These are phyloP conservation scores for Lentinula boryana DNA, from an alignment of 768 basidiomycete genomes.

Conservation along the genomic window DNA sequence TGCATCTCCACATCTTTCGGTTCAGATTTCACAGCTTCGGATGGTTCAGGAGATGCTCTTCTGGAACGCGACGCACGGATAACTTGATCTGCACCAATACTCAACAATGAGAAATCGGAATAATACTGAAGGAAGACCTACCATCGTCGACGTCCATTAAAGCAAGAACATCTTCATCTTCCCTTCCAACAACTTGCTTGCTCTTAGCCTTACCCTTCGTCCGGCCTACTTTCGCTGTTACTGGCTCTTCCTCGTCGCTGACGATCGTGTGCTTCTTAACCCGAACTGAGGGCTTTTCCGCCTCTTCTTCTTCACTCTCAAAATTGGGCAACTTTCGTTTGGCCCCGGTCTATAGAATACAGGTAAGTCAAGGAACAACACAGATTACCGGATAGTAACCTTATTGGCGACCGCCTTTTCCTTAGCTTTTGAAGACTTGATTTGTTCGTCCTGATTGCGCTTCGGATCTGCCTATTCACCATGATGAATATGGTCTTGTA, in stretches of 20 bases:
- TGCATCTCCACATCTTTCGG: conserved; percentile 22
- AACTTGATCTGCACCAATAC: conserved; percentile 23
- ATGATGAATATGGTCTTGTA: background rate
- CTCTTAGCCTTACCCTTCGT: conserved; percentile 25
- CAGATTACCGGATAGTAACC: background rate
- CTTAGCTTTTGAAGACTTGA: conserved; percentile 1
- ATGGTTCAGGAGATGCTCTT: conserved; percentile 17
- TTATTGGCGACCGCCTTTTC: background rate
- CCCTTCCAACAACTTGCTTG: conserved; percentile 28
- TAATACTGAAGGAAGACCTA: conserved; percentile 14
- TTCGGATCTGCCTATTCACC: background rate
- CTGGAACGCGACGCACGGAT: conserved; percentile 19
- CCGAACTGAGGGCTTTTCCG: conserved; percentile 17
- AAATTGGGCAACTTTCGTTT: conserved; percentile 41
- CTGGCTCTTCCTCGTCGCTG: conserved; percentile 58
- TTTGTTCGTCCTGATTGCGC: conserved; percentile 5
- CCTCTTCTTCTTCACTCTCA: conserved; percentile 23
- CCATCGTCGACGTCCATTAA: conserved; percentile 81
- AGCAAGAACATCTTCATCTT: conserved; percentile 43
- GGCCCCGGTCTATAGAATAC: conserved; percentile 17
- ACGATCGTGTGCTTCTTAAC: conserved; percentile 44
- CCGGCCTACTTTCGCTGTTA: conserved; percentile 18
- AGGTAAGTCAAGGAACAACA: background rate
- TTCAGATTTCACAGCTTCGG: conserved; percentile 10
- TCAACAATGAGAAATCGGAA: background rate